Conservation (phyloP, 768 basidiomycete species). For the Cubamyces lactineus region DNA sequence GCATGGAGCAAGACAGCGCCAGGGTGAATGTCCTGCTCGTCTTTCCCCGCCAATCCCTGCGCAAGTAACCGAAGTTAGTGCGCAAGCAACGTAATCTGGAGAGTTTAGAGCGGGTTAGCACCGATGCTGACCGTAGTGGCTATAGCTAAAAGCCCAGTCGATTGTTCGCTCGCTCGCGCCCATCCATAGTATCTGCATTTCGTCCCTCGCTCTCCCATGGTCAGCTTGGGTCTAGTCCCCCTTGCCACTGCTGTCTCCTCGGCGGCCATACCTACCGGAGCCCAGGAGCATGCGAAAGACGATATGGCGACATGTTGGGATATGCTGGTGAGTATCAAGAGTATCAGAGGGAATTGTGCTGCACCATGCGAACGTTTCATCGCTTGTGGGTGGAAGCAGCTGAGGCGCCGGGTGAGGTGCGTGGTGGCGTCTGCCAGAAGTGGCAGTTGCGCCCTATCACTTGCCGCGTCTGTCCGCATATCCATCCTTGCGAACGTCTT, state of each 20-base stretch:
- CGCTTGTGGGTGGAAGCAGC: background rate
- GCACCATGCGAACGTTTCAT: constrained; percentile 1
- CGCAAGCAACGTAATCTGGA: constrained; percentile 5
- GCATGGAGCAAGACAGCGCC: background rate
- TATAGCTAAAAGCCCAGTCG: constrained; percentile 5
- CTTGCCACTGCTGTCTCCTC: no score
- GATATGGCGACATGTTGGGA: no score
- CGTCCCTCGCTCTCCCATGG: no score
- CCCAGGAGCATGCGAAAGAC: no score
- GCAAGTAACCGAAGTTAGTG: constrained; percentile 13
- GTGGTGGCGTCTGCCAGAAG: background rate
- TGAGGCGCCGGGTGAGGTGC: background rate
- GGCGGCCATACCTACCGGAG: no score
- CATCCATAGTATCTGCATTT: no score
- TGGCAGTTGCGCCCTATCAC: constrained; percentile 1
- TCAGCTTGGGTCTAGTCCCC: no score
- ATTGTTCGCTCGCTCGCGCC: background rate
- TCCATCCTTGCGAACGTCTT: background rate
- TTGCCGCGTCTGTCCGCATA: background rate
- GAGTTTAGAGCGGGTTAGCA: constrained; percentile 5
- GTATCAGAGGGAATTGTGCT: background rate
- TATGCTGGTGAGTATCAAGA: background rate
- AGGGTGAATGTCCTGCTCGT: background rate
- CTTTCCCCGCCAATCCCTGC: background rate
- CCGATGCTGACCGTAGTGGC: background rate